These are phyloP conservation scores for Leishmania lainsoni DNA, from an alignment of 208 protist genomes.

Conservation along the genomic window DNA sequence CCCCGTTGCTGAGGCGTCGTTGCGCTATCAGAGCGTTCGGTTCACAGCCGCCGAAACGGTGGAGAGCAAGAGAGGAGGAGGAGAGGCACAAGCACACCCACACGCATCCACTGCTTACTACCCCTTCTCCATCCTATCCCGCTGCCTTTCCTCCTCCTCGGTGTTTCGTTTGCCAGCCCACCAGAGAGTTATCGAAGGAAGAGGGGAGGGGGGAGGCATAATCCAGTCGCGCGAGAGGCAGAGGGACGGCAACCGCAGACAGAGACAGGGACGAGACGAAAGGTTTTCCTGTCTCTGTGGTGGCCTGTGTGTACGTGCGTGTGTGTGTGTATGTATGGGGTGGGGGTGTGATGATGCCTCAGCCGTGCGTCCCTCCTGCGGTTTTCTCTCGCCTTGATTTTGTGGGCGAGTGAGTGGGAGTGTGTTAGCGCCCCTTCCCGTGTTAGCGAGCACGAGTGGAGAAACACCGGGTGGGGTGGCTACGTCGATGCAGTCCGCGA, in stretches of 20 bases:
- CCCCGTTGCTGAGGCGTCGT: not conserved
- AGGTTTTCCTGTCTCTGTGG: not conserved
- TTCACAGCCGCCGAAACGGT: not conserved
- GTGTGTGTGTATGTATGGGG: not conserved
- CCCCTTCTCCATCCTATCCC: not conserved
- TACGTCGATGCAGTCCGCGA: not conserved
- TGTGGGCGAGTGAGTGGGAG: too few relatives aligned
- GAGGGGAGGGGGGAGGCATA: not conserved
- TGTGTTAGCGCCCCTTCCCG: too few relatives aligned
- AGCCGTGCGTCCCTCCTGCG: too few relatives aligned
- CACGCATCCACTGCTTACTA: not conserved
- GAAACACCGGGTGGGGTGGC: not conserved
- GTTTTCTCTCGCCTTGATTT: too few relatives aligned
- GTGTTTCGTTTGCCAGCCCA: not conserved
- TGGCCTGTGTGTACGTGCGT: not conserved
- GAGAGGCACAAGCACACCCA: not conserved
- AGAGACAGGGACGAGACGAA: too few relatives aligned
- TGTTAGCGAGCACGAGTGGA: not conserved
- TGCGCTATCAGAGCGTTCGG: not conserved
- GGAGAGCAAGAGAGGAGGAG: not conserved
- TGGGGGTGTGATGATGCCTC: too few relatives aligned
- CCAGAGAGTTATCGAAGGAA: not conserved
- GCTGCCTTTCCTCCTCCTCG: too few relatives aligned
- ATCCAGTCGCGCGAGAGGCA: too few relatives aligned
- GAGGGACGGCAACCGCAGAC: too few relatives aligned